Evolutionary conservation across 192 early-diverging fungal species (phyloP).

Genomic region (Spinellus fusiger): DNA sequence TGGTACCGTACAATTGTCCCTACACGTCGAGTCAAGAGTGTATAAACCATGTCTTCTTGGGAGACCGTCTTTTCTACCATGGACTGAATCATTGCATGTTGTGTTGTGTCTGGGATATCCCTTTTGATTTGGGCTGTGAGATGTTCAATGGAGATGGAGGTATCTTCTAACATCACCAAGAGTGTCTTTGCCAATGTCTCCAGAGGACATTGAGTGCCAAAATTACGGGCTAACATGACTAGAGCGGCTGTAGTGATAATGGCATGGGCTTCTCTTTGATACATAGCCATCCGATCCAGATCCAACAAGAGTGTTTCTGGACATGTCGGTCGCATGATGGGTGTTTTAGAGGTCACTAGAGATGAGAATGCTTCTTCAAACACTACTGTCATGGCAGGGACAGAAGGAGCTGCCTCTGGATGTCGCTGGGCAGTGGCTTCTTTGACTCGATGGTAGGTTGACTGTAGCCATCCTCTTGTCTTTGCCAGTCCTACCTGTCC

Average conservation of each 20-base stretch:
- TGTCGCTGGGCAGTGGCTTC: background rate
- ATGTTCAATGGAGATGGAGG: constrained; percentile 17
- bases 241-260: constrained; percentile 61
- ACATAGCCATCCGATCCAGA: constrained; percentile 50
- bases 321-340: background rate
- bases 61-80: constrained; percentile 43
- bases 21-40: constrained; percentile 30
- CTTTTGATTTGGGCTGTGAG: constrained; percentile 27
- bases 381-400: background rate
- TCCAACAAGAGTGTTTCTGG: constrained; percentile 75
- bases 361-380: constrained; percentile 13
- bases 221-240: constrained; percentile 64
- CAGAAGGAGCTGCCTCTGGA: background rate
- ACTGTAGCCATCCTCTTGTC: constrained; percentile 59
- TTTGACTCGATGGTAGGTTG: constrained; percentile 23
- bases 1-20: constrained; percentile 23
- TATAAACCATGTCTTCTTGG: constrained; percentile 33
- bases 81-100: constrained; percentile 21
- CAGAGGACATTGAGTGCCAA: constrained; percentile 9
- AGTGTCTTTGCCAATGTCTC: constrained; percentile 17
- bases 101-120: background rate
- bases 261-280: constrained; percentile 69
- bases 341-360: background rate
- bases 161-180: constrained; percentile 20
- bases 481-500: constrained; percentile 38